phyloP scores from a whole-genome alignment of 2,329 filamentous ascomycete species.

The Aspergillus jensenii region DNA sequence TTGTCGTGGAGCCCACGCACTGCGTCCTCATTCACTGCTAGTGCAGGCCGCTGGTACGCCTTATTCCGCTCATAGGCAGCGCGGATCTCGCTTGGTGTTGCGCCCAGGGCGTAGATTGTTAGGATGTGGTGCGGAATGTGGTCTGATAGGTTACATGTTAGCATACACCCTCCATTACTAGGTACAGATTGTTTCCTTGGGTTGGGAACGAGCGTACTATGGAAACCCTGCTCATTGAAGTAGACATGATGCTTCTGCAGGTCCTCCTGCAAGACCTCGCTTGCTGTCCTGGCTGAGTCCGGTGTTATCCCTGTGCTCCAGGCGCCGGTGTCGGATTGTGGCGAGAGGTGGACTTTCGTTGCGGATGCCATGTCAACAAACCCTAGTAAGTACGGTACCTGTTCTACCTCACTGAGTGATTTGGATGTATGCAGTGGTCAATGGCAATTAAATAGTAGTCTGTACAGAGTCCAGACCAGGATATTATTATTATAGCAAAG shows the following conservation, averaged over 20 bases:
- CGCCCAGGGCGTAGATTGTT: constrained; percentile 73
- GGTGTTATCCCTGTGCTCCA: constrained; percentile 50
- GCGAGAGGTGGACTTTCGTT: constrained; percentile 46
- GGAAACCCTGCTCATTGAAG: constrained; percentile 73
- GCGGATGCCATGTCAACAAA: constrained; percentile 48
- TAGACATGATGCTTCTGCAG: constrained; percentile 73
- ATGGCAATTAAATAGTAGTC: too few species aligned
- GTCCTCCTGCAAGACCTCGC: constrained; percentile 73
- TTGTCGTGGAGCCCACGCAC: constrained; percentile 60
- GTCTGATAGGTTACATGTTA: constrained; percentile 42
- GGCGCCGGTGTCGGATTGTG: constrained; percentile 43
- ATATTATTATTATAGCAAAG: too few species aligned
- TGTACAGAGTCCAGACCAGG: too few species aligned
- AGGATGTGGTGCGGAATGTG: constrained; percentile 79
- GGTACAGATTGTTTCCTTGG: neutral
- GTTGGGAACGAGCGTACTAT: constrained; percentile 49
- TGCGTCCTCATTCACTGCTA: constrained; percentile 49
- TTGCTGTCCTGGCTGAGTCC: constrained; percentile 62
- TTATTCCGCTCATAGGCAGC: constrained; percentile 65
- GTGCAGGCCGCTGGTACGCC: constrained; percentile 62
- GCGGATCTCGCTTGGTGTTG: constrained; percentile 59
- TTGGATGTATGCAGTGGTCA: too few species aligned
- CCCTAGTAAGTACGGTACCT: too few species aligned
- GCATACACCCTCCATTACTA: neutral
- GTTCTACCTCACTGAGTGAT: too few species aligned